Evolutionary conservation across 192 early-diverging fungal genomes (phyloP).

Genomic region (Entomortierella lignicola): DNA sequence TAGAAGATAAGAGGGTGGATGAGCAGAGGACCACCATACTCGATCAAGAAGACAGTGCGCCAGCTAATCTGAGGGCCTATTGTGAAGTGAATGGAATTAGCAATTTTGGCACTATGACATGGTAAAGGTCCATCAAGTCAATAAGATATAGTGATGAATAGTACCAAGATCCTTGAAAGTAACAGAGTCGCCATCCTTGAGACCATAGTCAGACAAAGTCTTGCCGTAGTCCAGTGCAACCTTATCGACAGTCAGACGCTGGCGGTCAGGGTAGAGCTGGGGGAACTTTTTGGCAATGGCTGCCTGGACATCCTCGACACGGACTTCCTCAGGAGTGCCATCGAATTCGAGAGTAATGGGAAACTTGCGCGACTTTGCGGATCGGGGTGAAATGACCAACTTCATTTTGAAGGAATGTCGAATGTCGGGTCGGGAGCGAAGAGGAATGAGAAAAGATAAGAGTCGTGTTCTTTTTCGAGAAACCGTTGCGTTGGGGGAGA

Average conservation of each 20-base stretch:
- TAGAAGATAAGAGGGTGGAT: slow-evolving; percentile 90
- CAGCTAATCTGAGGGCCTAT: slow-evolving; percentile 92
- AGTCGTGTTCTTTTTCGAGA: neutral
- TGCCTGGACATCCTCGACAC: slow-evolving; percentile 75
- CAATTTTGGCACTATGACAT: too few relatives aligned
- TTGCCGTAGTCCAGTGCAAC: slow-evolving; percentile 65
- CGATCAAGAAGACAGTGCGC: slow-evolving; percentile 92
- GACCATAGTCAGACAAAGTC: slow-evolving; percentile 69
- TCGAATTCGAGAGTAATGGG: slow-evolving; percentile 71
- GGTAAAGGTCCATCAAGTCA: neutral
- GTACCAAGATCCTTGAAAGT: slow-evolving; percentile 76
- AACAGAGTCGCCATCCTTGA: slow-evolving; percentile 73
- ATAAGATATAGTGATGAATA: neutral
- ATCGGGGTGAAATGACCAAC: slow-evolving; percentile 60
- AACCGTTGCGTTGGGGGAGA: neutral
- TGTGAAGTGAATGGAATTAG: too few relatives aligned
- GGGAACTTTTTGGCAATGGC: slow-evolving; percentile 74
- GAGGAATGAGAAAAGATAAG: neutral
- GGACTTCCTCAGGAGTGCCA: slow-evolving; percentile 62
- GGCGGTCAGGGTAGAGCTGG: slow-evolving; percentile 79
- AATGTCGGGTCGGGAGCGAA: neutral
- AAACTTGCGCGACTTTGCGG: slow-evolving; percentile 56
- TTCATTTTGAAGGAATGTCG: slow-evolving; percentile 55
- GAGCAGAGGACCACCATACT: slow-evolving; percentile 91
- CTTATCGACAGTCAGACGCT: slow-evolving; percentile 79